Evolutionary conservation across 2,329 filamentous ascomycete species (phyloP).

Genomic region (Ceratocystis variospora): DNA sequence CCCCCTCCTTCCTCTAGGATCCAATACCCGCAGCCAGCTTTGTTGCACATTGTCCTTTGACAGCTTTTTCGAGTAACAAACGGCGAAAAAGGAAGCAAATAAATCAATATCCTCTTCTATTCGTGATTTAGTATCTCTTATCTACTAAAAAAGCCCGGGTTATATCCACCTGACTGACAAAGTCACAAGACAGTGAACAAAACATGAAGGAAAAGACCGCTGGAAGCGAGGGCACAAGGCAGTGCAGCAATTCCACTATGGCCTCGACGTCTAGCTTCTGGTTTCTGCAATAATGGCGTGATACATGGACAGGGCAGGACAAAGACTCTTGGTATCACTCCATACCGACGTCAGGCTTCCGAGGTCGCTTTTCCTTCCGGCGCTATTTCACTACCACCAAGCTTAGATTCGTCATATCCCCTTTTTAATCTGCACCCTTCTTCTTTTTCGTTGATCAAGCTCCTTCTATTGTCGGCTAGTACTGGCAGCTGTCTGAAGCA

Average conservation of each 20-base stretch:
- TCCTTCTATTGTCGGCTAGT: neutral
- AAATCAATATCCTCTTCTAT: no score
- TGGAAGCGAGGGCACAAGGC: neutral
- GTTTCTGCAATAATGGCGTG: neutral
- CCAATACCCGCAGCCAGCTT: no score
- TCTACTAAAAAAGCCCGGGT: no score
- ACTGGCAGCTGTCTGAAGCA: neutral
- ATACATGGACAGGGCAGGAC: neutral
- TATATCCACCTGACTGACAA: no score
- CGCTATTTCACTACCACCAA: no score
- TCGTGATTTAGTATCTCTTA: no score
- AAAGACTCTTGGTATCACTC: neutral
- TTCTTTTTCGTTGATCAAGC: neutral
- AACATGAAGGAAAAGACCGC: neutral
- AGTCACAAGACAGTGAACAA: no score
- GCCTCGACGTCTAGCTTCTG: no score
- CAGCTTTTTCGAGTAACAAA: no score
- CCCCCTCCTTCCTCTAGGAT: no score
- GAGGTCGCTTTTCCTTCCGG: neutral
- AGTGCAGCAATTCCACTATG: neutral
- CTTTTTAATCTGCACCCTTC: neutral
- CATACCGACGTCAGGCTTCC: neutral
- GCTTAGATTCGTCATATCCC: neutral
- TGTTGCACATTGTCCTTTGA: no score
- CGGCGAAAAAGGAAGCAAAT: no score